These are phyloP conservation scores for Sarcodon aspratus DNA, from an alignment of 768 basidiomycete genomes.

Conservation along the genomic window DNA sequence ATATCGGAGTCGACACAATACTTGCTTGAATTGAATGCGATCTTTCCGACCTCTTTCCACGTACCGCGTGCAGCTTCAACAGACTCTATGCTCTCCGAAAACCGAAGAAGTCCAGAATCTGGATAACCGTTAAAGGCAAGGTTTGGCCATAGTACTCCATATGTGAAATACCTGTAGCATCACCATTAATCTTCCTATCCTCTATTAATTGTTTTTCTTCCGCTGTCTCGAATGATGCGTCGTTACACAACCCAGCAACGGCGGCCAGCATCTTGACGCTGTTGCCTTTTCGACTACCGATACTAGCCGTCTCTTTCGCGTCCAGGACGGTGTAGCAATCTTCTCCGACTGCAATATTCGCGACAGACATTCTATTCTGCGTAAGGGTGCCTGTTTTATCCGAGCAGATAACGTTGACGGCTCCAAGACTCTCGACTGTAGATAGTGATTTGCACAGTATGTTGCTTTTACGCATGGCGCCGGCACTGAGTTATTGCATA, in stretches of 20 bases:
- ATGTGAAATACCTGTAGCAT: conserved; percentile 34
- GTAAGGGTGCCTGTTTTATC: conserved; percentile 59
- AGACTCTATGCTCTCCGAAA: conserved; percentile 22
- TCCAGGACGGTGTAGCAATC: too few relatives aligned
- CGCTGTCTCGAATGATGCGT: conserved; percentile 28
- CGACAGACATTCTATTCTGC: too few relatives aligned
- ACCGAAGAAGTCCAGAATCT: conserved; percentile 45
- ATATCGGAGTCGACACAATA: too few relatives aligned
- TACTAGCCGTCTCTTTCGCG: background rate
- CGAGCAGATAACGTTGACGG: conserved; percentile 40
- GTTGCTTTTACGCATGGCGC: conserved; percentile 38
- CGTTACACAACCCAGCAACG: conserved; percentile 39
- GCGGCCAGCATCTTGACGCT: conserved; percentile 19
- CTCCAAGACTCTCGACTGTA: conserved; percentile 58
- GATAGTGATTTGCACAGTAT: conserved; percentile 45
- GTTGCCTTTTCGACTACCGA: background rate
- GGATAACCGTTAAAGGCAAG: conserved; percentile 2
- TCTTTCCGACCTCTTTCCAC: conserved; percentile 16
- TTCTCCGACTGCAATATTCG: too few relatives aligned
- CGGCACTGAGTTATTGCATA: conserved; percentile 16
- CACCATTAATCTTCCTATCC: conserved; percentile 29
- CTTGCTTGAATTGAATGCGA: conserved; percentile 26
- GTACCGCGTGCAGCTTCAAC: conserved; percentile 2
- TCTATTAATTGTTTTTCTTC: conserved; percentile 14
- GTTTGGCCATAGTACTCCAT: background rate